Evolutionary conservation across 352 stramenopile species (phyloP).

Genomic region (Hyaloperonospora brassicae): DNA sequence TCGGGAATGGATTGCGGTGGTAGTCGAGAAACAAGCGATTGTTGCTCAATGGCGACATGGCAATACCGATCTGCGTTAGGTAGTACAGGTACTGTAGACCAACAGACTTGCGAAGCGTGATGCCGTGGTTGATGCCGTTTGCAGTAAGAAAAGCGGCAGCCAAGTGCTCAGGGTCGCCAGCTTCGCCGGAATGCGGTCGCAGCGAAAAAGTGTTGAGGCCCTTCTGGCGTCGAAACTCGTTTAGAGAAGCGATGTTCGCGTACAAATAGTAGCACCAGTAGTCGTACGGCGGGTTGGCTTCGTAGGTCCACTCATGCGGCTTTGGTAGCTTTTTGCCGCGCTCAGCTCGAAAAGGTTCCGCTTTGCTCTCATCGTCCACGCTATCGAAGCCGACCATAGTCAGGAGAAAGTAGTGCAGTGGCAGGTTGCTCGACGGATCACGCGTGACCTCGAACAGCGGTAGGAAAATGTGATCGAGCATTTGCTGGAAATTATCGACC

Average conservation of each 20-base stretch:
- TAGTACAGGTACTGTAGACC: conserved; percentile 99
- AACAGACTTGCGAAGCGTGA: conserved; percentile 95
- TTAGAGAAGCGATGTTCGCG: conserved; percentile 95
- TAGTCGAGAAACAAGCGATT: conserved; percentile 95
- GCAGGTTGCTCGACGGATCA: conserved; percentile 88
- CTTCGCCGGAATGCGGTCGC: conserved; percentile 97
- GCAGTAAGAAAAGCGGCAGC: conserved; percentile 84
- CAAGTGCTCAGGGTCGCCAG: conserved; percentile 95
- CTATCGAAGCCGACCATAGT: conserved; percentile 97
- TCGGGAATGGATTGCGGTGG: conserved; percentile 91
- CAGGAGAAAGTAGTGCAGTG: conserved; percentile 89
- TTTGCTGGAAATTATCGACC: conserved; percentile 93
- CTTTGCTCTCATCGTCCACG: conserved; percentile 97
- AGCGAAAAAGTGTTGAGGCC: conserved; percentile 92
- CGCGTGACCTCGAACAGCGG: conserved; percentile 97
- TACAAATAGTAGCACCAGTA: conserved; percentile 97
- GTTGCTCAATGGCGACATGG: conserved; percentile 92
- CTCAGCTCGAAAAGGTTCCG: conserved; percentile 78
- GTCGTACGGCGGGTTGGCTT: conserved; percentile 89
- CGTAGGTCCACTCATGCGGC: conserved; percentile 83
- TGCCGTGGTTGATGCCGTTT: conserved; percentile 97
- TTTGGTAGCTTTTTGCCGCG: conserved; percentile 65
- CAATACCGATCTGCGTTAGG: conserved; percentile 93
- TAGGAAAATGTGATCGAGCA: conserved; percentile 97
- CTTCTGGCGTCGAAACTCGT: conserved; percentile 88